Base-by-base conservation (phyloP, 148 eudicot genomes). In the Camellia lanceoleosa region DNA sequence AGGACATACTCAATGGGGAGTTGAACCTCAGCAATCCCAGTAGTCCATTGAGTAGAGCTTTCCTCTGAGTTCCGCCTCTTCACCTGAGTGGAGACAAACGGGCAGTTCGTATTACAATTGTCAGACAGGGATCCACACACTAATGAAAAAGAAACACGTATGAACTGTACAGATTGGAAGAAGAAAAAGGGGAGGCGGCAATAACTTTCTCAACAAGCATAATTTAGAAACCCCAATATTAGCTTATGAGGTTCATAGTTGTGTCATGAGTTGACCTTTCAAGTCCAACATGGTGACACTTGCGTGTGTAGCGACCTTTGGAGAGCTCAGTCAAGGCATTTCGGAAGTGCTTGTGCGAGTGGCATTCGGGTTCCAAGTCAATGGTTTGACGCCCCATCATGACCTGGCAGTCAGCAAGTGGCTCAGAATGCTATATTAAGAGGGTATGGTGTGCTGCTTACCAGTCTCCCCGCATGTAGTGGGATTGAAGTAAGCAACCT, bases 41-140 rank as follows among this genome's bases (percentile, higher is more conserved):
- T 95, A 23, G 99, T 93, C 97, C 99, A 95, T 79, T 95, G 99
- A 80, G 99, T 95, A 84, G 97, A 93, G 90, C 96, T 91, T 84
- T 95, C 99, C 74, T 90, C 97, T 58, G 95, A 87, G 84, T 91
- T 95, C 73, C 96, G 90, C 84, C 86, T 91, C 83, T 88, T 95
- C 80, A 95, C 98, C 98, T 95, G 72, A 56, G 62, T 41, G 42
- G 42, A 72, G 74, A 44, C 64, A 71, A 19, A 42, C 18, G 30
- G 60, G 46, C 20, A 79, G 44, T 12, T 70, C 78, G 14, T 62
- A 51, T 65, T 52, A 11, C 6, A 56, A 23, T 60, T 55, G 15
- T 41, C 51, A 47, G 19, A 10, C 59, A 67, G 6, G 44, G 11
- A 19, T 18, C 70, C 13, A 43, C 7, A 3, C 19, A 5, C 0